phyloP scores from a whole-genome alignment of 1,284 basidiomycete species.

The Cerrena zonata region DNA sequence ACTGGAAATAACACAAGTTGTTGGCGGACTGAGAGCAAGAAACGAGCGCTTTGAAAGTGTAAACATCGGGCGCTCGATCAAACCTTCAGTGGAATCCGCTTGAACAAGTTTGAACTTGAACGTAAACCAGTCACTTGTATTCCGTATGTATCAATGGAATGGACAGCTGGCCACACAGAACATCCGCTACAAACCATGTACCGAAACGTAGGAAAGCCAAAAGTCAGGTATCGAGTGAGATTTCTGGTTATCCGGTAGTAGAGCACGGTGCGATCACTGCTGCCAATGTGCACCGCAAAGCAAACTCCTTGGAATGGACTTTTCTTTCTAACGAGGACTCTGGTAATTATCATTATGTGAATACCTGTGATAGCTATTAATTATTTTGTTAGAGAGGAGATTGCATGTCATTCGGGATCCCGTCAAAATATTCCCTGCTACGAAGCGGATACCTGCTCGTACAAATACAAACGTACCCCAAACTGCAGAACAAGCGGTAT shows the following conservation, averaged over 20 bases:
- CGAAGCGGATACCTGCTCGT: slow-evolving; percentile 34
- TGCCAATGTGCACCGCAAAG: slow-evolving; percentile 42
- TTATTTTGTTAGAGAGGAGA: slow-evolving; percentile 19
- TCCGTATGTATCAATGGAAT: slow-evolving; percentile 50
- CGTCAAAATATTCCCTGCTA: slow-evolving; percentile 50
- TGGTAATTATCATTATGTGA: slow-evolving; percentile 14
- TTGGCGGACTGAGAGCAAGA: not conserved
- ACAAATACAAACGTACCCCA: slow-evolving; percentile 34
- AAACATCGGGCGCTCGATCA: not conserved
- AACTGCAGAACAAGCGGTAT: slow-evolving; percentile 59
- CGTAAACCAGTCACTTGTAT: no score
- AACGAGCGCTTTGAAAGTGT: slow-evolving; percentile 10
- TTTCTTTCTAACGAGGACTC: slow-evolving; percentile 32
- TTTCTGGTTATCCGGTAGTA: slow-evolving; percentile 43
- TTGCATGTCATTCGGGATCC: slow-evolving; percentile 26
- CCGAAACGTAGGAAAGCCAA: no score
- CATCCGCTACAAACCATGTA: slow-evolving; percentile 4
- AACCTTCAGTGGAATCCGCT: not conserved
- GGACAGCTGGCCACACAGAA: slow-evolving; percentile 54
- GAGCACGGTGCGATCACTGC: slow-evolving; percentile 51
- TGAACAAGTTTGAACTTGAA: no score
- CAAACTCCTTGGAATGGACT: slow-evolving; percentile 48
- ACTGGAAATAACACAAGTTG: not conserved
- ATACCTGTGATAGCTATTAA: not conserved
- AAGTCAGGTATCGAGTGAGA: no score